Conservation (phyloP, 2,329 filamentous ascomycete genomes). For the Paecilomyces dactylethromorphus region DNA sequence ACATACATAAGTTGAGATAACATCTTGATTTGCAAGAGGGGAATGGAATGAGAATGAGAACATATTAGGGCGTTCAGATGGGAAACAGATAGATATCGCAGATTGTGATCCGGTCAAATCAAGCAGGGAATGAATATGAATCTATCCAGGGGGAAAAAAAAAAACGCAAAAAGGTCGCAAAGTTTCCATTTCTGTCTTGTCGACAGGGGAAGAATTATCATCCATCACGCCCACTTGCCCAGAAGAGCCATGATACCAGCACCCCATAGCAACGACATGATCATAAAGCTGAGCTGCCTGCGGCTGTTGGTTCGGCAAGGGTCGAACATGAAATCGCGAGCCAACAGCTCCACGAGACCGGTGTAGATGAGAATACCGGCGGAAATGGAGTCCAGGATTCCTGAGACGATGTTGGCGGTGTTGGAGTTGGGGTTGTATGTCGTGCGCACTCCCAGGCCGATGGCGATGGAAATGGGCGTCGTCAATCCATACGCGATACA, state of each 20-base stretch:
- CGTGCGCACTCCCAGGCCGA: conserved; percentile 42
- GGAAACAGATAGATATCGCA: too few species aligned
- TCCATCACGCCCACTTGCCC: conserved; percentile 43
- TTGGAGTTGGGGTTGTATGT: conserved; percentile 37
- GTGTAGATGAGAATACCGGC: conserved; percentile 48
- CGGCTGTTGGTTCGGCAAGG: conserved; percentile 35
- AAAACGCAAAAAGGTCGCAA: too few species aligned
- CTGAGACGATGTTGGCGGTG: conserved; percentile 39
- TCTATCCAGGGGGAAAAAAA: too few species aligned
- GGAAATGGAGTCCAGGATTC: conserved; percentile 41
- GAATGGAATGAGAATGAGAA: too few species aligned
- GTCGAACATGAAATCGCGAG: conserved; percentile 47
- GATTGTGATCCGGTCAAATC: too few species aligned
- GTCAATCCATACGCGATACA: conserved; percentile 46
- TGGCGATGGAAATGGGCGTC: conserved; percentile 45
- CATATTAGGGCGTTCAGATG: too few species aligned
- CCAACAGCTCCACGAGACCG: conserved; percentile 44
- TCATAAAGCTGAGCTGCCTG: conserved; percentile 36
- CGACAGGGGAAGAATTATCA: too few species aligned
- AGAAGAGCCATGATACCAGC: conserved; percentile 43
- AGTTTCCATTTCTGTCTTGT: too few species aligned
- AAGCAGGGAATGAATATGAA: too few species aligned
- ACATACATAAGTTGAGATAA: too few species aligned
- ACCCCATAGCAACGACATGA: conserved; percentile 34
- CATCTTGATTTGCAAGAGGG: too few species aligned